These are phyloP conservation scores for Castanea sativa DNA, from an alignment of 306 rosid species.

Conservation along the genomic window DNA sequence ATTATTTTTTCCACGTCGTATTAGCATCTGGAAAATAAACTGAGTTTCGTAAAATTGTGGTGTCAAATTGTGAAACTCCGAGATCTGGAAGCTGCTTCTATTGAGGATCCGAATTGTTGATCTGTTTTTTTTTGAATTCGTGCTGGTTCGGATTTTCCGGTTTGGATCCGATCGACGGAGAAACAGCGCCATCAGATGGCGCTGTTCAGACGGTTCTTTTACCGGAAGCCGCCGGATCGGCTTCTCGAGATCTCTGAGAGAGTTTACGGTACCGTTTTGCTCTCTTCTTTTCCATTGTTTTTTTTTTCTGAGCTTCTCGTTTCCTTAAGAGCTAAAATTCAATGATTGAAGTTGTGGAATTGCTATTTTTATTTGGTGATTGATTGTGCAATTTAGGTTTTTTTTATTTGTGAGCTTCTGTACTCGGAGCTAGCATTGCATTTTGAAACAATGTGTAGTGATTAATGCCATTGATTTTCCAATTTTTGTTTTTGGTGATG, in stretches of 20 bases:
- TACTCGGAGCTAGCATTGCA: constrained; percentile 13
- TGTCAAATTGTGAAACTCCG: constrained; percentile 33
- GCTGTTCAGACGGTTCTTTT: constrained; percentile 96
- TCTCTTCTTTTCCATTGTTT: neutral
- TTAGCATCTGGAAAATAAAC: neutral
- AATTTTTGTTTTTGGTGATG: neutral
- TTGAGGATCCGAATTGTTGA: constrained; percentile 23
- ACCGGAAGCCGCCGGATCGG: constrained; percentile 99
- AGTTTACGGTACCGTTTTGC: constrained; percentile 63
- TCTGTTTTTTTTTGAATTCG: constrained; percentile 16
- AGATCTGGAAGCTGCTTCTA: constrained; percentile 44
- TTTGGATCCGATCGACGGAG: constrained; percentile 82
- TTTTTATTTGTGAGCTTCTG: constrained; percentile 3
- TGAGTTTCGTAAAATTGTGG: constrained; percentile 11
- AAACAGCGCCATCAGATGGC: constrained; percentile 99
- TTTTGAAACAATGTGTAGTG: constrained; percentile 37
- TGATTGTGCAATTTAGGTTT: constrained; percentile 2
- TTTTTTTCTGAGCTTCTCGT: constrained; percentile 4
- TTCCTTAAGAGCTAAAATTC: neutral
- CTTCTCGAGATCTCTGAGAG: constrained; percentile 97
- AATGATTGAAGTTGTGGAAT: constrained; percentile 15
- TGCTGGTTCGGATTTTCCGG: constrained; percentile 47
- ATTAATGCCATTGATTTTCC: constrained; percentile 21
- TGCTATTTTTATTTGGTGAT: constrained; percentile 16
- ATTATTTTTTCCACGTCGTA: neutral